These are phyloP conservation scores for Bjerkandera adusta DNA, from an alignment of 1,284 basidiomycete species.

Conservation along the genomic window DNA sequence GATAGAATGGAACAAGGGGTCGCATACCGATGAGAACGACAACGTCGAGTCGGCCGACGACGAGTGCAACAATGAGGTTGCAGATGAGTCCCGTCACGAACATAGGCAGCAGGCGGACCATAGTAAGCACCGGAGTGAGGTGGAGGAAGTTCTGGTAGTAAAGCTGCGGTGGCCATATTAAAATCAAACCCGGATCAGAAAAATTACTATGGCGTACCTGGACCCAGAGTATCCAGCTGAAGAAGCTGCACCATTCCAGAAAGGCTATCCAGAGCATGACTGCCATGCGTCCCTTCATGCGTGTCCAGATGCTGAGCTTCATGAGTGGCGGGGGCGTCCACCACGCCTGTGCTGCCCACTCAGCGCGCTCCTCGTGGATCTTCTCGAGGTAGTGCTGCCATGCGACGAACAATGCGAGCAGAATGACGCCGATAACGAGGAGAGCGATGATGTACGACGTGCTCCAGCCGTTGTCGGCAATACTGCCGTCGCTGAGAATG, in stretches of 20 bases:
- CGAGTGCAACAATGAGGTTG: conserved; percentile 65
- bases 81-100: conserved; percentile 66
- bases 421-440: conserved; percentile 59
- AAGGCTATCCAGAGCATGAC: conserved; percentile 69
- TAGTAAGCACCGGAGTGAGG: conserved; percentile 61
- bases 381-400: conserved; percentile 72
- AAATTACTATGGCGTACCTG: conserved; percentile 35
- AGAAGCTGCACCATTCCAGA: conserved; percentile 67
- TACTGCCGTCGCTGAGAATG: conserved; percentile 71
- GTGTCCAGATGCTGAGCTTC: conserved; percentile 66
- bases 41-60: conserved; percentile 55
- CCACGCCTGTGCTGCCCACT: conserved; percentile 13
- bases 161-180: conserved; percentile 42
- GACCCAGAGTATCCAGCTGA: conserved; percentile 54
- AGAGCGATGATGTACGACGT: conserved; percentile 64
- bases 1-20: conserved; percentile 32
- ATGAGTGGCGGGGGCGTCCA: conserved; percentile 68
- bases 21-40: conserved; percentile 45
- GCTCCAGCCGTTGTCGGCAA: conserved; percentile 70
- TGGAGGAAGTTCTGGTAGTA: conserved; percentile 67
- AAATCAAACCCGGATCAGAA: too few species aligned
- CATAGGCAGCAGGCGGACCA: conserved; percentile 80
- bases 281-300: conserved; percentile 64
- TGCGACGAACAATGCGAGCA: conserved; percentile 58
- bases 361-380: conserved; percentile 26